Conservation (phyloP, 2,329 filamentous ascomycete species). For the Aureobasidium lini region DNA sequence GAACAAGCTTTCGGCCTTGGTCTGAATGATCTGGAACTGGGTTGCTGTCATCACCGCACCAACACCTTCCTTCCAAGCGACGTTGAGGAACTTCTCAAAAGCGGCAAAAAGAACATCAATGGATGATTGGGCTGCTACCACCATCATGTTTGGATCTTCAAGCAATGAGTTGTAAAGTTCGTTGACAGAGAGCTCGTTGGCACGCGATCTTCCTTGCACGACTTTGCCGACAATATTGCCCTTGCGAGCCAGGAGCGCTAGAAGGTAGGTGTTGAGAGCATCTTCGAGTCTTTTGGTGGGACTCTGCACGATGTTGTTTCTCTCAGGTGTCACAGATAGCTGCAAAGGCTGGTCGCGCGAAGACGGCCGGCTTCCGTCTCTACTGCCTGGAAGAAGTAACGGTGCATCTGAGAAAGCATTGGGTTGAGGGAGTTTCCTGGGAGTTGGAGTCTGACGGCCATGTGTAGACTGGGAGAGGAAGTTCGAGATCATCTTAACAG, state of each 20-base stretch:
- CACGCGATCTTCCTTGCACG: conserved; percentile 60
- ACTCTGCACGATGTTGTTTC: conserved; percentile 32
- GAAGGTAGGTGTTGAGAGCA: conserved; percentile 74
- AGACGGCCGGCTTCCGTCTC: conserved; percentile 27
- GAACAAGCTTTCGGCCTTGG: conserved; percentile 53
- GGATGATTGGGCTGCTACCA: conserved; percentile 64
- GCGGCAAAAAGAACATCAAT: conserved; percentile 83
- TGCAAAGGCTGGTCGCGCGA: conserved; percentile 22
- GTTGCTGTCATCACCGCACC: conserved; percentile 71
- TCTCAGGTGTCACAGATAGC: not conserved
- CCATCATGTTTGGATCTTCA: conserved; percentile 72
- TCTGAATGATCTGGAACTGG: conserved; percentile 67
- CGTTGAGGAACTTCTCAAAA: conserved; percentile 85
- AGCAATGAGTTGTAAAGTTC: conserved; percentile 84
- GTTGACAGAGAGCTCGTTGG: conserved; percentile 75
- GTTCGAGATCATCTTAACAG: conserved; percentile 82
- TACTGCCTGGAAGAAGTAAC: conserved; percentile 29
- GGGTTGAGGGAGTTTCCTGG: conserved; percentile 19
- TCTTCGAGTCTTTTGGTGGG: conserved; percentile 71
- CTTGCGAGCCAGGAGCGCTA: conserved; percentile 75
- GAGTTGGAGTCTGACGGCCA: conserved; percentile 23
- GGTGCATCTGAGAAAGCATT: conserved; percentile 24
- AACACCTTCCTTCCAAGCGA: conserved; percentile 84
- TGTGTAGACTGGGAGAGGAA: conserved; percentile 56
- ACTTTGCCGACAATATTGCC: conserved; percentile 77